These are phyloP conservation scores for Leccinum olivaceopallidum DNA, from an alignment of 768 basidiomycete species.

Conservation along the genomic window DNA sequence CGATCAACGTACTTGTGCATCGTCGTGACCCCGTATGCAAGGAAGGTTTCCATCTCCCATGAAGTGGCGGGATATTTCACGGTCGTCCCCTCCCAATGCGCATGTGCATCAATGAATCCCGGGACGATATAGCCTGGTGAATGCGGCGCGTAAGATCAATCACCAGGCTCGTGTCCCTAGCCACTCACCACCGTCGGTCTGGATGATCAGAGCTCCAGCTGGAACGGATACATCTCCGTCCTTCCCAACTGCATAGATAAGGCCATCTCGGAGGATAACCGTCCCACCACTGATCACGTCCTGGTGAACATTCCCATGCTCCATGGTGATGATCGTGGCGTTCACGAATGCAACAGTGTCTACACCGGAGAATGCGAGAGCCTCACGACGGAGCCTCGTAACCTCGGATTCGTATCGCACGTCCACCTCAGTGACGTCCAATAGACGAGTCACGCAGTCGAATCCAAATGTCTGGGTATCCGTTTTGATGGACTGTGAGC, in stretches of 20 bases:
- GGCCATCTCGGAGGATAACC: conserved; percentile 54
- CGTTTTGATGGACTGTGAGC: conserved; percentile 45
- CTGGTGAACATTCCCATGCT: conserved; percentile 43
- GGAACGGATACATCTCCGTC: conserved; percentile 36
- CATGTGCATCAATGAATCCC: conserved; percentile 77
- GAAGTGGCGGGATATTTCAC: conserved; percentile 60
- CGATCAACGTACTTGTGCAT: conserved; percentile 60
- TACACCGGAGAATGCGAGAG: conserved; percentile 23
- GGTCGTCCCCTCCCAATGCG: conserved; percentile 64
- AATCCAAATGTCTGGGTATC: conserved; percentile 62
- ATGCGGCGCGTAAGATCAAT: conserved; percentile 5
- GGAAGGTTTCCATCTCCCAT: conserved; percentile 75
- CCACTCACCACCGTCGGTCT: conserved; percentile 60
- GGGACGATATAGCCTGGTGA: conserved; percentile 60
- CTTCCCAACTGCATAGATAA: conserved; percentile 52
- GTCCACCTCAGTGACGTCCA: conserved; percentile 59
- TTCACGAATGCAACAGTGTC: conserved; percentile 62
- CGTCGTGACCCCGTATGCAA: conserved; percentile 76
- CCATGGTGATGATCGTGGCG: conserved; percentile 72
- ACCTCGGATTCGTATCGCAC: conserved; percentile 64
- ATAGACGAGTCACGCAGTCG: conserved; percentile 53
- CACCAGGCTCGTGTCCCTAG: too few relatives aligned
- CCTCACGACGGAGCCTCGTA: conserved; percentile 55
- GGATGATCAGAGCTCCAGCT: conserved; percentile 45
- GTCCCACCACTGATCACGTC: conserved; percentile 58